phyloP scores from a whole-genome alignment of 2,329 filamentous ascomycete genomes.

The Karstenula rhodostoma region DNA sequence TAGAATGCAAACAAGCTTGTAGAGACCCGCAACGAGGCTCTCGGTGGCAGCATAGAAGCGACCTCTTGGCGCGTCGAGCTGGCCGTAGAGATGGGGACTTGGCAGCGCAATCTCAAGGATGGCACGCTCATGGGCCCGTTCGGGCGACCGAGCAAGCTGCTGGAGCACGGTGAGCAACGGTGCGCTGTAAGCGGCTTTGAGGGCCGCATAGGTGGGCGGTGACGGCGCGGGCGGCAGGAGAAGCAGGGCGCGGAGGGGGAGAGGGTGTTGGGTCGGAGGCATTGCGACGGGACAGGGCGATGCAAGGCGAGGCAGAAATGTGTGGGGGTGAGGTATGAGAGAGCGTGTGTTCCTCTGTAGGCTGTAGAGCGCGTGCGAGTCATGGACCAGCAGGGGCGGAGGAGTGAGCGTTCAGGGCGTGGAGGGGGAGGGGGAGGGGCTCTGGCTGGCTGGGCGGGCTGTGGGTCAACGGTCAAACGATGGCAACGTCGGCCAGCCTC shows the following conservation, averaged over 20 bases:
- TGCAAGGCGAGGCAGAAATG: constrained; percentile 9
- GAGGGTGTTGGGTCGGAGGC: constrained; percentile 32
- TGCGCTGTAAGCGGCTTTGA: constrained; percentile 55
- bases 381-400: background rate
- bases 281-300: constrained; percentile 33
- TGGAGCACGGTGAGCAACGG: constrained; percentile 54
- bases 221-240: constrained; percentile 56
- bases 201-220: constrained; percentile 48
- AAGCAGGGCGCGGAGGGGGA: constrained; percentile 46
- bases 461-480: background rate
- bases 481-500: background rate
- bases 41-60: constrained; percentile 74
- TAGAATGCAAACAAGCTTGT: constrained; percentile 78
- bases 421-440: constrained; percentile 6
- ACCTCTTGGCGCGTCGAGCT: constrained; percentile 59
- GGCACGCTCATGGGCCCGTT: constrained; percentile 43
- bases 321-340: background rate
- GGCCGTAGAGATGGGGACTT: constrained; percentile 67
- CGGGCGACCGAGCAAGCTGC: constrained; percentile 47
- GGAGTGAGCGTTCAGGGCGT: background rate
- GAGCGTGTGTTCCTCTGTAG: background rate
- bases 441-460: background rate
- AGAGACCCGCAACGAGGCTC: constrained; percentile 76
- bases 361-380: background rate
- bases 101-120: constrained; percentile 69